Evolutionary conservation across 139 green algal genomes (phyloP), one percentile per base, ranked within the genome.

Genomic region (Picochlorum sp.): DNA sequence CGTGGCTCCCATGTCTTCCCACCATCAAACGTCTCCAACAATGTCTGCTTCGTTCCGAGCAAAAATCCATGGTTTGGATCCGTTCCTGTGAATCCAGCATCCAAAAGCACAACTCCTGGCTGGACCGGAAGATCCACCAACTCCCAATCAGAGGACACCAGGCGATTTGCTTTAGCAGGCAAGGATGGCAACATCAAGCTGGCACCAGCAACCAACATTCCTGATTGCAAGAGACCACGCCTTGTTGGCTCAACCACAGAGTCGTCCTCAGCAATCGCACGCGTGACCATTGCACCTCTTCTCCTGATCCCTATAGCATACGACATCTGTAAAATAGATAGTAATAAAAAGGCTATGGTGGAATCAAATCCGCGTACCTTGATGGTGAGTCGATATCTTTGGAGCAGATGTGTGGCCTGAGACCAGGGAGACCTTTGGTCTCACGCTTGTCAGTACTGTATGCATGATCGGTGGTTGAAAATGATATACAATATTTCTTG

Each of bases 1-100:
- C 87, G 79, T 9, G 78, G 76, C 41, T 77, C 62, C 94, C 94
- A 99, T 4, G 90, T 95, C 64, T 89, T 94, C 10, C 94, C 94
- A 41, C 90, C 92, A 63, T 99, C 91, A 51, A 83, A 87, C 0
- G 94, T 99, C 72, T 98, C 94, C 34, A 99, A 81, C 51, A 99
- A 81, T 0, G 94, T 98, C 65, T 99, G 91, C 2, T 91, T 71
- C 21, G 86, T 97, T 49, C 94, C 94, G 62, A 98, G 77, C 49
- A 99, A 74, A 77, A 97, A 99, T 13, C 92, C 92, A 68, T 96
- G 93, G 60, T 94, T 88, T 26, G 89, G 84, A 58, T 98, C 85
- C 15, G 71, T 76, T 6, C 72, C 80, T 7, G 82, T 88, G 75
- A 98, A 98, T 4, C 81, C 90, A 44, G 98, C 87, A 73, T 99